Evolutionary conservation across 75 land plant species (phyloP).

Genomic region (Pinus albicaulis): DNA sequence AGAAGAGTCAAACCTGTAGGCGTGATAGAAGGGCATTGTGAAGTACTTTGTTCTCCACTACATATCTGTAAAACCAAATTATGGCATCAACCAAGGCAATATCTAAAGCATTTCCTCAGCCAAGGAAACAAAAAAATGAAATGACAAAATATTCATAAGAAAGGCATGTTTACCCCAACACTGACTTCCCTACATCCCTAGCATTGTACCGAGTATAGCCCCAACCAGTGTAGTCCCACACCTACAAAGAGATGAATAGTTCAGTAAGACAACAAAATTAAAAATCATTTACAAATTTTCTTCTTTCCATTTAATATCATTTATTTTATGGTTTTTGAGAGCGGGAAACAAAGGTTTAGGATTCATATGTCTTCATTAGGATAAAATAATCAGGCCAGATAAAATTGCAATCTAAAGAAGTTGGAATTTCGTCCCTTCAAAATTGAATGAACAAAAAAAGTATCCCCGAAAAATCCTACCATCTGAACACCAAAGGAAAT

Average conservation of each 20-base stretch:
- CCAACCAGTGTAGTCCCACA: slow-evolving; percentile 92
- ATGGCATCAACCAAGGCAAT: not conserved
- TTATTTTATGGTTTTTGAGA: too few species aligned
- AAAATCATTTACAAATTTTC: too few species aligned
- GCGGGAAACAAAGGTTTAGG: too few species aligned
- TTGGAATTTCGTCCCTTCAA: too few species aligned
- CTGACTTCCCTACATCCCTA: slow-evolving; percentile 72
- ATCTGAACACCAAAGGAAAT: too few species aligned
- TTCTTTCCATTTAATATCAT: too few species aligned
- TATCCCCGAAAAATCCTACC: not conserved
- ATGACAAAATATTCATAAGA: not conserved
- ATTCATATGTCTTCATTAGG: too few species aligned
- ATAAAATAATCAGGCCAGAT: too few species aligned
- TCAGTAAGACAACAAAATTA: too few species aligned
- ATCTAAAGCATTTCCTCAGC: slow-evolving; percentile 1
- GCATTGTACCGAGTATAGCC: slow-evolving; percentile 89
- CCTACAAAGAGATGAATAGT: slow-evolving; percentile 30
- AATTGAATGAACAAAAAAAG: not conserved
- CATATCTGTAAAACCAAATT: slow-evolving; percentile 56
- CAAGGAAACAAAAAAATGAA: slow-evolving; percentile 1
- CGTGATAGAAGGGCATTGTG: slow-evolving; percentile 56
- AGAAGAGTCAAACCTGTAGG: slow-evolving; percentile 60
- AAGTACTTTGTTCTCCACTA: slow-evolving; percentile 94
- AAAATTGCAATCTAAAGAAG: too few species aligned
- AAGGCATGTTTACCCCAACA: slow-evolving; percentile 67